A percentile compares a stretch with the other conserved stretches of the same genome.
Conservation (phyloP, 2,329 filamentous ascomycete genomes). For the Rutstroemia sydowiana region DNA sequence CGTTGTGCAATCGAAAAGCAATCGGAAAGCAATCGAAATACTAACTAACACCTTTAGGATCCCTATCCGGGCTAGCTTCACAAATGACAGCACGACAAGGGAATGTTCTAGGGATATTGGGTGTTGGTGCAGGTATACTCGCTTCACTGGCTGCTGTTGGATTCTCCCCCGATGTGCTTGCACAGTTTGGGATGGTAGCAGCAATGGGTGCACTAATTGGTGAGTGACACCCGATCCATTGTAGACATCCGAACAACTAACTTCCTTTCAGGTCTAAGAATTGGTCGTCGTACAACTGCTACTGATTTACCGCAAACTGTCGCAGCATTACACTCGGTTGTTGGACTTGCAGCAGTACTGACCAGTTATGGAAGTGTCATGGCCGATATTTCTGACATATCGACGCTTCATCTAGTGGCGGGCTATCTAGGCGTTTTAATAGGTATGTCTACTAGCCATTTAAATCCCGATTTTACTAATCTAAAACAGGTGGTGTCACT, state of each 20-base stretch:
- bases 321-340: slow-evolving; percentile 81
- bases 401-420: slow-evolving; percentile 75
- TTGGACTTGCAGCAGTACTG: slow-evolving; percentile 79
- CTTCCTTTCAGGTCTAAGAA: slow-evolving; percentile 49
- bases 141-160: slow-evolving; percentile 76
- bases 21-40: too few species aligned
- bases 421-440: slow-evolving; percentile 84
- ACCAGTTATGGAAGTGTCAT: slow-evolving; percentile 86
- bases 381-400: slow-evolving; percentile 60
- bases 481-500: slow-evolving; percentile 58
- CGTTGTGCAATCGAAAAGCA: background rate
- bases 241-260: background rate
- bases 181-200: slow-evolving; percentile 73
- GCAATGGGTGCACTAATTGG: slow-evolving; percentile 60
- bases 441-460: slow-evolving; percentile 34
- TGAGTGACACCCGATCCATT: slow-evolving; percentile 18
- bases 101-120: slow-evolving; percentile 79
- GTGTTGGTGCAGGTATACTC: slow-evolving; percentile 74
- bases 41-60: slow-evolving; percentile 35
- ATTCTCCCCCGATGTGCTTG: slow-evolving; percentile 69
- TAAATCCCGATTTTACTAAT: background rate
- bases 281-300: slow-evolving; percentile 80
- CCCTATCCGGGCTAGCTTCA: slow-evolving; percentile 72
- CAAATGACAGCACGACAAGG: slow-evolving; percentile 78
- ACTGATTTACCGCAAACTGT: slow-evolving; percentile 86